phyloP scores from a whole-genome alignment of 2,329 filamentous ascomycete species.

The Penicillium sp. region DNA sequence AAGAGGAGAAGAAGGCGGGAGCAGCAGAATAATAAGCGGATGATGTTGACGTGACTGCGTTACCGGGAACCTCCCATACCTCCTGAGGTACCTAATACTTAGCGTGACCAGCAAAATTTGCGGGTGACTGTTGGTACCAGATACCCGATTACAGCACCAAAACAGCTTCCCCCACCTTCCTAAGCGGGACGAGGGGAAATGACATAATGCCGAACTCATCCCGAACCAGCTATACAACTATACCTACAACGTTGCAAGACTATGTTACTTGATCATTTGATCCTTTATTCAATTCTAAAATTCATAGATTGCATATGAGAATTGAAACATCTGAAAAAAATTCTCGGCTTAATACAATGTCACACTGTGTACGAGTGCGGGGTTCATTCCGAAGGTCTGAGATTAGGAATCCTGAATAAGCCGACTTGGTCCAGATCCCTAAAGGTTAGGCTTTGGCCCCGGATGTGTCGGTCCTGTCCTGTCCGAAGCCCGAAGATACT shows the following conservation, averaged over 20 bases:
- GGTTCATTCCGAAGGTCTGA: conserved; percentile 2
- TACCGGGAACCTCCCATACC: not conserved
- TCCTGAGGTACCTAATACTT: not conserved
- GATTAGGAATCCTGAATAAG: conserved; percentile 18
- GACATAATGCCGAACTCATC: conserved; percentile 19
- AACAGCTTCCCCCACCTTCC: conserved; percentile 24
- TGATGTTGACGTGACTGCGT: conserved; percentile 27
- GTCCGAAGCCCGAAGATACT: not conserved
- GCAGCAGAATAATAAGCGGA: conserved; percentile 24
- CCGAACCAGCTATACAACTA: not conserved
- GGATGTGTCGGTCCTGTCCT: conserved; percentile 7
- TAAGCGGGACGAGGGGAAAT: conserved; percentile 25
- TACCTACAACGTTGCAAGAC: not conserved
- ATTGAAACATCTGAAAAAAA: not conserved
- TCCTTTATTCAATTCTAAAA: not conserved
- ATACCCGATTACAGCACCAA: conserved; percentile 12
- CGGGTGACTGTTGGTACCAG: not conserved
- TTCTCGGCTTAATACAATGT: conserved; percentile 3
- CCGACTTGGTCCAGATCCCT: conserved; percentile 20
- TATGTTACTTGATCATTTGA: not conserved
- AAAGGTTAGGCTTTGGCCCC: not conserved
- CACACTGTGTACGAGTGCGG: conserved; percentile 14
- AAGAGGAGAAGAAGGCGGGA: conserved; percentile 15
- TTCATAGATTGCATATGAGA: not conserved
- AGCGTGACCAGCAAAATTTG: not conserved